Evolutionary conservation across 2,329 filamentous ascomycete species (phyloP).

Genomic region (Apiospora malaysiana): DNA sequence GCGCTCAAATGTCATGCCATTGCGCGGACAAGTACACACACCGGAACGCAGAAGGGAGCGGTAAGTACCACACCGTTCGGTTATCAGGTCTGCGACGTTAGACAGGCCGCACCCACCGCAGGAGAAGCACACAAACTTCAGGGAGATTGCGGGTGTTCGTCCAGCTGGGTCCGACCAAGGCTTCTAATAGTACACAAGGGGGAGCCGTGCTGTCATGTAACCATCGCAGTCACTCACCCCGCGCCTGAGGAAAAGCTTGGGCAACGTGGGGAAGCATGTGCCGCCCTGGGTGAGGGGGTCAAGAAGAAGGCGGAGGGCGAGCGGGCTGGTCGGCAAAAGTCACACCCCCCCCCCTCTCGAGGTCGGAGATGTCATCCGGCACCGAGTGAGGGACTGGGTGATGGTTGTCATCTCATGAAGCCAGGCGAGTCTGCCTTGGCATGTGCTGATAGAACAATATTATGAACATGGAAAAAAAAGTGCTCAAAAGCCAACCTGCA

Average conservation of each 20-base stretch:
- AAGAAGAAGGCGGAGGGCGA: neutral
- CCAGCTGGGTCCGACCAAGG: neutral
- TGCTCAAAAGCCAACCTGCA: conserved; percentile 1
- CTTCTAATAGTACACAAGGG: neutral
- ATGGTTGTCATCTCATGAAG: neutral
- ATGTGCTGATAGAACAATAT: neutral
- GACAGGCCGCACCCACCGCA: neutral
- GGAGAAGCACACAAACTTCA: neutral
- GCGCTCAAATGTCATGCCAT: neutral
- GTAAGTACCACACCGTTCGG: conserved; percentile 2
- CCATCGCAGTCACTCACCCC: neutral
- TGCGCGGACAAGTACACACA: neutral
- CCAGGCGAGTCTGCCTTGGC: conserved; percentile 1
- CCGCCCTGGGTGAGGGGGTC: neutral
- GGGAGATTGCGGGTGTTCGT: neutral
- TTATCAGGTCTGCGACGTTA: neutral
- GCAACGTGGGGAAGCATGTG: neutral
- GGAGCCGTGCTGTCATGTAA: neutral
- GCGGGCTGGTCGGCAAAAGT: neutral
- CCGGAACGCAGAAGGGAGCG: neutral
- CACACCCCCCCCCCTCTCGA: neutral
- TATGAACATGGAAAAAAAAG: neutral
- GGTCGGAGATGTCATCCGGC: neutral
- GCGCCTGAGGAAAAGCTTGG: neutral
- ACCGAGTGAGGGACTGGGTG: neutral